Evolutionary conservation across 345 rosid genomes (phyloP).

Genomic region (Gossypium ekmanianum): DNA sequence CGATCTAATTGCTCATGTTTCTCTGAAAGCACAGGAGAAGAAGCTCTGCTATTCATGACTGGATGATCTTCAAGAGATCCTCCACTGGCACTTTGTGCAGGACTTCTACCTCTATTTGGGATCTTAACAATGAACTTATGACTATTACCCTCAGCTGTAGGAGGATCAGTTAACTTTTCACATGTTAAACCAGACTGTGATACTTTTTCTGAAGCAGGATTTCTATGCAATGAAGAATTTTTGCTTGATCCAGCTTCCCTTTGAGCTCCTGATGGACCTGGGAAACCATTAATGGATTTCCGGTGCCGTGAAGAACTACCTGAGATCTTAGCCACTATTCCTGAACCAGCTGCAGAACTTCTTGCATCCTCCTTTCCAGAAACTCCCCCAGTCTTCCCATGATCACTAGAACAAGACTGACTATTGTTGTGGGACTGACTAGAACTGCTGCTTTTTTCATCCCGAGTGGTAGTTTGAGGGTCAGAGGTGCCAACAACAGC

Average conservation of each 20-base stretch:
- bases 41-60: slow-evolving; percentile 46
- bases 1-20: slow-evolving; percentile 54
- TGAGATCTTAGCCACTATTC: slow-evolving; percentile 35
- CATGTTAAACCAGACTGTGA: slow-evolving; percentile 40
- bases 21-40: slow-evolving; percentile 54
- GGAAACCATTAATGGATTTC: slow-evolving; percentile 55
- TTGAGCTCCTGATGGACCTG: slow-evolving; percentile 37
- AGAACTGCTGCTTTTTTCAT: slow-evolving; percentile 78
- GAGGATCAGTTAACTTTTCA: slow-evolving; percentile 55
- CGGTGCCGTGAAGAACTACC: slow-evolving; percentile 50
- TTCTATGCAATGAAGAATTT: slow-evolving; percentile 47
- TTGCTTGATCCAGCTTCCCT: slow-evolving; percentile 50
- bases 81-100: slow-evolving; percentile 61
- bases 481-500: slow-evolving; percentile 37
- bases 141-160: slow-evolving; percentile 48
- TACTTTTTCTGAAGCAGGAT: slow-evolving; percentile 48
- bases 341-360: slow-evolving; percentile 58
- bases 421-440: slow-evolving; percentile 81
- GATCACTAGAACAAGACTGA: slow-evolving; percentile 68
- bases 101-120: slow-evolving; percentile 70
- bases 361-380: slow-evolving; percentile 62
- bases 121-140: slow-evolving; percentile 72
- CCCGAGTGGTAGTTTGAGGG: slow-evolving; percentile 42
- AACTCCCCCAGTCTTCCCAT: slow-evolving; percentile 48
- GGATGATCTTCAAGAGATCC: slow-evolving; percentile 64